These are phyloP conservation scores for Phoma herbarum DNA, from an alignment of 2,329 filamentous ascomycete genomes.

Conservation along the genomic window DNA sequence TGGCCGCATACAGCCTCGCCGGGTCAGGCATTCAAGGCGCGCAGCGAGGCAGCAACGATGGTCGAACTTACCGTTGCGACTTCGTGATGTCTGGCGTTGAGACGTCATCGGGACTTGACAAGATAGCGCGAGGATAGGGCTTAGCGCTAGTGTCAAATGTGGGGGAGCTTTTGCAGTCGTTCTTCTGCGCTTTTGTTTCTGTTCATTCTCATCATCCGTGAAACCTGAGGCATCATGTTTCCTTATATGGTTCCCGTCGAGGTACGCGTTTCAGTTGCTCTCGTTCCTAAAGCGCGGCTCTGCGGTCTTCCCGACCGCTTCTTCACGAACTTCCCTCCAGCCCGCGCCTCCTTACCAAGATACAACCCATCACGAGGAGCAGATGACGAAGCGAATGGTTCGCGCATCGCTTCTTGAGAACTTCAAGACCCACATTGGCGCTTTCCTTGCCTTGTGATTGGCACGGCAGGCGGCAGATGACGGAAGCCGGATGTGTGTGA, in stretches of 20 bases:
- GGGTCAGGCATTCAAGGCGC: neutral
- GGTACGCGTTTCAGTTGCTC: neutral
- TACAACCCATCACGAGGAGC: neutral
- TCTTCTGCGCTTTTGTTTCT: neutral
- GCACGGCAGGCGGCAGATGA: constrained; percentile 2
- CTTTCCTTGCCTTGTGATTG: neutral
- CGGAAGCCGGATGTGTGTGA: constrained; percentile 1
- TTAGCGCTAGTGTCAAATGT: constrained; percentile 12
- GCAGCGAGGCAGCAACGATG: neutral
- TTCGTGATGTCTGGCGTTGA: constrained; percentile 2
- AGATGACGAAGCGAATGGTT: neutral
- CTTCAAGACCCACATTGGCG: neutral
- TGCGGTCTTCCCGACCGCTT: constrained; percentile 11
- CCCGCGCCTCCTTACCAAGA: constrained; percentile 8
- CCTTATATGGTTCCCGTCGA: neutral
- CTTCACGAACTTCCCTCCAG: neutral
- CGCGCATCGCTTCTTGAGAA: neutral
- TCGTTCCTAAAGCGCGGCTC: constrained; percentile 9
- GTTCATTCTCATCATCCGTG: neutral
- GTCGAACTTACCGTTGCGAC: constrained; percentile 4
- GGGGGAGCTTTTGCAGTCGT: constrained; percentile 1
- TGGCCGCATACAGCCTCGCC: constrained; percentile 12
- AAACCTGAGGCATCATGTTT: constrained; percentile 2
- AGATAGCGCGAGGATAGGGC: neutral
- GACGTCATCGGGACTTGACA: neutral